Percentiles rank a stretch among this genome's conserved stretches.
Conservation (phyloP, 495 filamentous ascomycete species). For the Aspergillus coremiiformis region DNA sequence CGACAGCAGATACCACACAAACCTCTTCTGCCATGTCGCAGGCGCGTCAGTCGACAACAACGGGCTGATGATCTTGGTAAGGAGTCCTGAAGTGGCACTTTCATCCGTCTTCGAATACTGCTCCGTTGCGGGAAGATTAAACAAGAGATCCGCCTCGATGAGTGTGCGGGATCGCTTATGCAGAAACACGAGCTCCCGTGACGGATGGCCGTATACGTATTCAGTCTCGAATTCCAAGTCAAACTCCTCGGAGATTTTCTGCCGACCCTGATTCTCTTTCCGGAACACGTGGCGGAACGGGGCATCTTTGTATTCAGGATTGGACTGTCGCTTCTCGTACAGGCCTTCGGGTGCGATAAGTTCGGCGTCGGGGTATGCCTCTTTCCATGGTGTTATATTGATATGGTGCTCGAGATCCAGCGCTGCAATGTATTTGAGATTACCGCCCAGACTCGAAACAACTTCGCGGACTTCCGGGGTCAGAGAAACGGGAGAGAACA, state of each 20-base stretch:
- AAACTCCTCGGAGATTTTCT: slow-evolving; percentile 65
- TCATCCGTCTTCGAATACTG: slow-evolving; percentile 67
- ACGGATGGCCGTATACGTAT: slow-evolving; percentile 70
- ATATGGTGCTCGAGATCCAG: slow-evolving; percentile 91
- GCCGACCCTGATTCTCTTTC: slow-evolving; percentile 41
- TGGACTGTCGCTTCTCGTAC: slow-evolving; percentile 69
- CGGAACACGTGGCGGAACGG: slow-evolving; percentile 64
- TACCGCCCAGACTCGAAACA: slow-evolving; percentile 56
- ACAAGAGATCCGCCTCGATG: slow-evolving; percentile 87
- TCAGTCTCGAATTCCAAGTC: slow-evolving; percentile 81
- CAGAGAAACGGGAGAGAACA: slow-evolving; percentile 85
- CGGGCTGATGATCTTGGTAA: slow-evolving; percentile 54
- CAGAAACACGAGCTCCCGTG: slow-evolving; percentile 79
- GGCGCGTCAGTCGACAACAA: slow-evolving; percentile 50
- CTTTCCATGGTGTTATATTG: slow-evolving; percentile 74
- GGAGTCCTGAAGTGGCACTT: slow-evolving; percentile 45
- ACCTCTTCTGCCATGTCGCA: slow-evolving; percentile 68
- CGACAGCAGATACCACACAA: slow-evolving; percentile 73
- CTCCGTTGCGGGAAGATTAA: slow-evolving; percentile 83
- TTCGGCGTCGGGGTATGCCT: slow-evolving; percentile 66
- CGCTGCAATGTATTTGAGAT: slow-evolving; percentile 77
- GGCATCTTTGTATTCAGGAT: slow-evolving; percentile 57
- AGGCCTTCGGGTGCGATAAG: slow-evolving; percentile 83
- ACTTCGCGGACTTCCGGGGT: slow-evolving; percentile 68
- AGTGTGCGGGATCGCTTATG: slow-evolving; percentile 74